Evolutionary conservation across 1,284 basidiomycete species (phyloP), one percentile per base, ranked within the genome.

Genomic region (Cryptococcus maquisensis): DNA sequence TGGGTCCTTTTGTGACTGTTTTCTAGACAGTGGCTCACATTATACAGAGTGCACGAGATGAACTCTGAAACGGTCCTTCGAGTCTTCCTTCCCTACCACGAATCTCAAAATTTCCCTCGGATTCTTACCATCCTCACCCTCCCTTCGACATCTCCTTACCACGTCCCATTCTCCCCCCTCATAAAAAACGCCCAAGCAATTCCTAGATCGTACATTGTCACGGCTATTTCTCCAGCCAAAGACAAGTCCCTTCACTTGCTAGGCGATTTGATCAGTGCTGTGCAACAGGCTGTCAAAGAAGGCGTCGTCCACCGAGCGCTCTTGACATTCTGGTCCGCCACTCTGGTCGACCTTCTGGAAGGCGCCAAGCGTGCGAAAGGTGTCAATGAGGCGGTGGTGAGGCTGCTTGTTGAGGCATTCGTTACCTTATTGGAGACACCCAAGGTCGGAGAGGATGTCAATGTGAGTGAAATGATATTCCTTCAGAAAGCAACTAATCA

Each of bases 21-120:
- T 1, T 36, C 23, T 28, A 9, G 45, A 36, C 12, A 20, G 0
- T 0, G n/a, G 40, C 39, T 54, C n/a, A 49, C 32, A 38, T 4
- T 16, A 26, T 44, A 6, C 67, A 95, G 94, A 68, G 84, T 98
- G 38, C 84, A 98, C 72, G 93, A 98, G 71, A 93, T 97, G 79
- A 96, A 97, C 67, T 81, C 93, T 40, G 81, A 87, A 46, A 81
- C 82, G n/a, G 67, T 94, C 20, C 80, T 98, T 6, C 78, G 85
- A 13, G 79, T 91, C 18, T 98, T 98, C 75, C 76, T 98, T 26
- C 96, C 96, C 0, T 98, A 95, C 71, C 92, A 98, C 68, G 90
- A 93, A 63, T 91, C 95, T 2, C 86, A 88, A 0, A 93, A 98
- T 71, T 98, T 98, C 73, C 83, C 87, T 8, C 94, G 95, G 70